Percentiles rank a stretch among this genome's conserved stretches.
Conservation (phyloP, 768 basidiomycete species). For the Rhizopogon vinicolor region DNA sequence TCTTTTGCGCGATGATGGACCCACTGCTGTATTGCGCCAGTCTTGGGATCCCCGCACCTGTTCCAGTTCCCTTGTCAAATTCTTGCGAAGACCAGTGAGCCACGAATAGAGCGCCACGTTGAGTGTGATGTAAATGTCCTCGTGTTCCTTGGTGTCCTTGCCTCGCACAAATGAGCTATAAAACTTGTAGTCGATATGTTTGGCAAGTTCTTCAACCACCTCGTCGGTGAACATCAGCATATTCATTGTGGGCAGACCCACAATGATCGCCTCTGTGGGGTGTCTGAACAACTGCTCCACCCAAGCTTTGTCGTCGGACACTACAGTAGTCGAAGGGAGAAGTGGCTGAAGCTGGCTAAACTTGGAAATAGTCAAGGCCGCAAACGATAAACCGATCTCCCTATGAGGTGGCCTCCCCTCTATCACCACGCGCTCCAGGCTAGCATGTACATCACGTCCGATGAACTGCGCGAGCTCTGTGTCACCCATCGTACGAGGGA, state of each 20-base stretch:
- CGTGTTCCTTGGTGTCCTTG: conserved; percentile 47
- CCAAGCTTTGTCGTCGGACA: conserved; percentile 50
- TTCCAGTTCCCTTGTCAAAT: conserved; percentile 71
- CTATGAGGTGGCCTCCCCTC: conserved; percentile 48
- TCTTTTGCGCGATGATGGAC: conserved; percentile 32
- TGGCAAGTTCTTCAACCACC: conserved; percentile 31
- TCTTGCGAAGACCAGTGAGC: conserved; percentile 75
- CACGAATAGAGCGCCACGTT: conserved; percentile 81
- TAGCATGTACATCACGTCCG: conserved; percentile 63
- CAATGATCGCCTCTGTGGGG: conserved; percentile 68
- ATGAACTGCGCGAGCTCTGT: conserved; percentile 73
- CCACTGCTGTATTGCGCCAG: conserved; percentile 37
- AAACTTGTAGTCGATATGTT: conserved; percentile 62
- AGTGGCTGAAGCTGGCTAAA: conserved; percentile 58
- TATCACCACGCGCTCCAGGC: conserved; percentile 58
- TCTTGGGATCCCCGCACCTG: conserved; percentile 60
- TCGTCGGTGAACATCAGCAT: conserved; percentile 80
- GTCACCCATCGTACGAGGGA: conserved; percentile 78
- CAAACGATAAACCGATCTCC: conserved; percentile 68
- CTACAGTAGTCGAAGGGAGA: conserved; percentile 32
- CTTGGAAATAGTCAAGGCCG: conserved; percentile 72
- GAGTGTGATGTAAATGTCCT: conserved; percentile 82
- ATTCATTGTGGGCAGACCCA: conserved; percentile 76
- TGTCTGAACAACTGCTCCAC: conserved; percentile 54
- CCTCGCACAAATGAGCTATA: conserved; percentile 61